Base-by-base conservation (phyloP, 139 green algal genomes). In the Deuterostichococcus epilithicus region DNA sequence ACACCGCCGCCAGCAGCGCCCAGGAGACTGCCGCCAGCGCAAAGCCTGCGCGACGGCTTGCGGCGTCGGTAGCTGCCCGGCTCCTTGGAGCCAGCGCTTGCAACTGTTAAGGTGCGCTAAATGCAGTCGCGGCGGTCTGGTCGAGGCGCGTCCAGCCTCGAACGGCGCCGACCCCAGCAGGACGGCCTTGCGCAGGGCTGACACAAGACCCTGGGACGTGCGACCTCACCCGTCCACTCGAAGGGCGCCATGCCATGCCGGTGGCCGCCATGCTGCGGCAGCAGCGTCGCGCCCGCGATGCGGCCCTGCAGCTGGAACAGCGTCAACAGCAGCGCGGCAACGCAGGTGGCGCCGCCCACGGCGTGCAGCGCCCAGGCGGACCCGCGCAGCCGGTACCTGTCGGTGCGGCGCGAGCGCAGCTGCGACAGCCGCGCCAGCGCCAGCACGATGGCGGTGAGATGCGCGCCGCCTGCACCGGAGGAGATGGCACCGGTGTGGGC, bases 231-330 rank as follows among this genome's bases (percentile, higher is more conserved):
- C 63, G 72, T 59, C 74, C 73, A 80, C 32, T 83, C 79, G 68
- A 77, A 83, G 10, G 79, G 79, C 3, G 73, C 74, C 38, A 83
- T 28, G 52, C 20, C 18, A 3, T 5, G 10, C 18, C 52, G 3
- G 23, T 71, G 39, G 22, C 74, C 72, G 25, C 39, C n/a, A 15
- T 80, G 37, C 25, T 79, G 26, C 22, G 58, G 32, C 13, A 76
- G 65, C 30, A 70, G 45, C 33, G 76, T 52, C 1, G 68, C 39
- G 3, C 52, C 52, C 33, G 79, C 79, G 34, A 83, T 76, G 23
- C 79, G 74, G 1, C 37, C 79, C 76, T 83, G 76, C 30, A 83
- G 69, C 68, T 78, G 73, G 36, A 83, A 80, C 37, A 80, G 34
- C 32, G 72, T 70, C 32, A 83, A 32, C 15, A 83, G 79, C 38